These are phyloP conservation scores for Phaffomyces thermotolerans DNA, from an alignment of 805 yeast species.

Conservation along the genomic window DNA sequence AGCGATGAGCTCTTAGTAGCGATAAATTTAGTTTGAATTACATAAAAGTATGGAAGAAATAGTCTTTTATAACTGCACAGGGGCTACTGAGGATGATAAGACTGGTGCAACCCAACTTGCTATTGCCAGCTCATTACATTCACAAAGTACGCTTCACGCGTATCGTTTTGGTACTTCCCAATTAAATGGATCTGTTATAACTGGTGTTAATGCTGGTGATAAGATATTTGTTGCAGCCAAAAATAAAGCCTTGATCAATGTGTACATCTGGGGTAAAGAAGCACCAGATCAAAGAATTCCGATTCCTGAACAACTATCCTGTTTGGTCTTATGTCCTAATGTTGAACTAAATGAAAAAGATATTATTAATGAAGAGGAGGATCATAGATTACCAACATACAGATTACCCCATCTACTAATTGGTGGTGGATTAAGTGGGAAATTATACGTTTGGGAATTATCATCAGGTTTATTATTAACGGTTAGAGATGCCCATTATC, in stretches of 20 bases:
- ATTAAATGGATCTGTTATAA: slow-evolving; percentile 42
- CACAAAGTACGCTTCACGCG: slow-evolving; percentile 34
- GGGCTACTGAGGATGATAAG: slow-evolving; percentile 34
- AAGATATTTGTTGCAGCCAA: slow-evolving; percentile 52
- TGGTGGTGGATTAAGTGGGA: slow-evolving; percentile 72
- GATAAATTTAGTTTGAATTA: neutral
- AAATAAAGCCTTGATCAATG: slow-evolving; percentile 69
- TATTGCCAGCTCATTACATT: slow-evolving; percentile 34
- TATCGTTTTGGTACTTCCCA: slow-evolving; percentile 43
- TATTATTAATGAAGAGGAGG: slow-evolving; percentile 13
- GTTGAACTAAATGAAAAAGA: slow-evolving; percentile 8
- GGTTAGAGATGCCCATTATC: slow-evolving; percentile 82
- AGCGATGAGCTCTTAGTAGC: neutral
- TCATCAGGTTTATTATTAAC: slow-evolving; percentile 64
- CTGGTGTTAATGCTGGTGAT: slow-evolving; percentile 32
- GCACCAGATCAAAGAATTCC: slow-evolving; percentile 75
- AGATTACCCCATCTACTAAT: slow-evolving; percentile 58
- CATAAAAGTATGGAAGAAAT: slow-evolving; percentile 39
- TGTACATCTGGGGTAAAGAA: slow-evolving; percentile 64
- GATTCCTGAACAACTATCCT: slow-evolving; percentile 68
- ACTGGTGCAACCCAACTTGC: slow-evolving; percentile 37
- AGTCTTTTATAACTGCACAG: slow-evolving; percentile 39
- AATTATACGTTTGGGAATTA: slow-evolving; percentile 79
- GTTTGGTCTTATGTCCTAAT: slow-evolving; percentile 41
- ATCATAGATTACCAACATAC: slow-evolving; percentile 30